Evolutionary conservation across 192 early-diverging fungal genomes (phyloP).

Genomic region (Backusella macrospora): DNA sequence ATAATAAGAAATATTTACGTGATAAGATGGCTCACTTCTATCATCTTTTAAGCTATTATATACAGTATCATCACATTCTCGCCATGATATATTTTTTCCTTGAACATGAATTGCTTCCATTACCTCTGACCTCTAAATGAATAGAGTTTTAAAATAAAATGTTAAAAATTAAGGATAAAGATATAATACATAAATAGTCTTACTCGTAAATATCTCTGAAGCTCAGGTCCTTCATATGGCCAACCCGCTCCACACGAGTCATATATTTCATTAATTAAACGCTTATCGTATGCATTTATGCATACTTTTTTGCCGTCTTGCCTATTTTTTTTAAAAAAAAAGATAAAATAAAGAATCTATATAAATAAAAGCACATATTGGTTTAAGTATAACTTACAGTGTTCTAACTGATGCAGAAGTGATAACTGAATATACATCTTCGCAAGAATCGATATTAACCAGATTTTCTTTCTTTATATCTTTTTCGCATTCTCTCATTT

Average conservation of each 20-base stretch:
- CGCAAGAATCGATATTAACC: constrained; percentile 45
- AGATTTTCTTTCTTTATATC: constrained; percentile 25
- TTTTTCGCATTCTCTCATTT: constrained; percentile 41
- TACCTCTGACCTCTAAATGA: constrained; percentile 51
- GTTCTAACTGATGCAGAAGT: constrained; percentile 9
- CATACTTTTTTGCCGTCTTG: constrained; percentile 38
- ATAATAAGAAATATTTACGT: constrained; percentile 42
- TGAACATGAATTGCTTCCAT: constrained; percentile 58
- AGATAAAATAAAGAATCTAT: background rate
- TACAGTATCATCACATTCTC: constrained; percentile 65
- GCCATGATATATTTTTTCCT: constrained; percentile 49
- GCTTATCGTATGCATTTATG: constrained; percentile 62
- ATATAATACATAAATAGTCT: constrained; percentile 8
- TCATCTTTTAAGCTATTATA: constrained; percentile 47
- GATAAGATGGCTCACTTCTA: constrained; percentile 55
- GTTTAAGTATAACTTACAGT: background rate
- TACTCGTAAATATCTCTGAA: constrained; percentile 56
- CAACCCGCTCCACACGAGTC: constrained; percentile 56
- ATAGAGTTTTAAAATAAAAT: background rate
- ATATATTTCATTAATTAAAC: constrained; percentile 43
- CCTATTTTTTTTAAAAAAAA: background rate
- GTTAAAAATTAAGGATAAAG: background rate
- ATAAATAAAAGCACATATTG: background rate
- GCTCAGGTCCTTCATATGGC: constrained; percentile 54
- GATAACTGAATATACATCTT: constrained; percentile 38